Evolutionary conservation across 129 eudicot genomes (phyloP).

Genomic region (Helichrysum umbraculigerum): DNA sequence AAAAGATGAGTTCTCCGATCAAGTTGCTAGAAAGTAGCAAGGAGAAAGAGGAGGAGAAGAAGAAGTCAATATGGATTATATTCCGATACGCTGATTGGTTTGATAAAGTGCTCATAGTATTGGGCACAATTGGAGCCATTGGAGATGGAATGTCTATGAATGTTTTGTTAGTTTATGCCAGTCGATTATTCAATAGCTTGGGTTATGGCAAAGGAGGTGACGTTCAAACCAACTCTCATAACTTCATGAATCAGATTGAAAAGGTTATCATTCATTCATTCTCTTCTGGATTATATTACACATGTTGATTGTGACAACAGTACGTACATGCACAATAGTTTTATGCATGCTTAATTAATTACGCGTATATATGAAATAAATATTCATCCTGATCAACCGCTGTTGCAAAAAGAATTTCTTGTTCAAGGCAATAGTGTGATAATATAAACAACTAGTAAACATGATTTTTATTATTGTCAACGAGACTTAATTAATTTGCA

Average conservation of each 20-base stretch:
- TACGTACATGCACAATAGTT: too few relatives aligned
- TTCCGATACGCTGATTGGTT: slow-evolving; percentile 71
- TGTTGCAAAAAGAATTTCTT: too few relatives aligned
- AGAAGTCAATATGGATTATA: slow-evolving; percentile 43
- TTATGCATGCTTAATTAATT: too few relatives aligned
- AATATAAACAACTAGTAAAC: too few relatives aligned
- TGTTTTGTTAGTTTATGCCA: slow-evolving; percentile 63
- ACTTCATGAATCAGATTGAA: slow-evolving; percentile 75
- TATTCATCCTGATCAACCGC: too few relatives aligned
- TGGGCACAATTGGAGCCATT: slow-evolving; percentile 91
- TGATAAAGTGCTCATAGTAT: slow-evolving; percentile 60
- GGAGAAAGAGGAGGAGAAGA: slow-evolving; percentile 19
- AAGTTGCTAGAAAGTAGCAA: slow-evolving; percentile 26
- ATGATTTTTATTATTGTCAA: slow-evolving; percentile 3
- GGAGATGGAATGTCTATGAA: slow-evolving; percentile 98
- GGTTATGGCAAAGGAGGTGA: slow-evolving; percentile 58
- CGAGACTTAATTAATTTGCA: background rate
- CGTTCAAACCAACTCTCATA: slow-evolving; percentile 35
- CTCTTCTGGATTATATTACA: too few relatives aligned
- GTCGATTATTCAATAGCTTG: slow-evolving; percentile 75
- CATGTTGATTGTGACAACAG: background rate
- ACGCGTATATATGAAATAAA: too few relatives aligned
- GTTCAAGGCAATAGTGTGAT: too few relatives aligned
- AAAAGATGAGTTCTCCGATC: slow-evolving; percentile 31
- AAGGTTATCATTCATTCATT: slow-evolving; percentile 39